phyloP scores from a whole-genome alignment of 2,329 filamentous ascomycete genomes.

The Fusarium torulosum region DNA sequence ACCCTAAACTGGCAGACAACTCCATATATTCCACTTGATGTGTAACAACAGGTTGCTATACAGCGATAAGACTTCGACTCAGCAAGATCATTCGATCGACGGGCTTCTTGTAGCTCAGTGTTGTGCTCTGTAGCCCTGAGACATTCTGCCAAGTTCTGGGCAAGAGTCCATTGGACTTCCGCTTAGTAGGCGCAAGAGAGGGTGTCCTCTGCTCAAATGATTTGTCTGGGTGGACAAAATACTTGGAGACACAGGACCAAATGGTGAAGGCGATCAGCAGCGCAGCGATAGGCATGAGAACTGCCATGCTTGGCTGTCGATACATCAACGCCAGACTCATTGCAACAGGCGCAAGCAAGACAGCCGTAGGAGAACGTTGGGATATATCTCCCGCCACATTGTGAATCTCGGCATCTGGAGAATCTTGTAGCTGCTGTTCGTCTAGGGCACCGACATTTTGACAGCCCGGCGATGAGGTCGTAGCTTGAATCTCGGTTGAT shows the following conservation, averaged over 20 bases:
- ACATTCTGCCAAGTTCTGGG: background rate
- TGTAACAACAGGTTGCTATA: slow-evolving; percentile 25
- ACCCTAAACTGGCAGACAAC: slow-evolving; percentile 1
- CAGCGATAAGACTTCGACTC: slow-evolving; percentile 24
- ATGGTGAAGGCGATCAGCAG: slow-evolving; percentile 19
- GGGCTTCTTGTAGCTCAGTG: slow-evolving; percentile 13
- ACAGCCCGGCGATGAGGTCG: background rate
- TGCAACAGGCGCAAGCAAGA: slow-evolving; percentile 5
- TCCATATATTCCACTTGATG: slow-evolving; percentile 8
- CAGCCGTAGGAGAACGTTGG: slow-evolving; percentile 11
- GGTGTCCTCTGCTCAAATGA: background rate
- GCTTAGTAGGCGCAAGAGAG: background rate
- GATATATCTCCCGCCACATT: slow-evolving; percentile 24
- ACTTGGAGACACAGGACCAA: slow-evolving; percentile 22
- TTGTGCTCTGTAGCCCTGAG: slow-evolving; percentile 9
- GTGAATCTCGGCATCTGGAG: slow-evolving; percentile 27
- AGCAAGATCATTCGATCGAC: slow-evolving; percentile 25
- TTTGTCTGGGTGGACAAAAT: background rate
- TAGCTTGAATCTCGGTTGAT: slow-evolving; percentile 1
- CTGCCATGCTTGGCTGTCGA: slow-evolving; percentile 4
- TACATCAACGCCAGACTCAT: slow-evolving; percentile 7
- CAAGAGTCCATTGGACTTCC: background rate
- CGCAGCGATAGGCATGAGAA: slow-evolving; percentile 14
- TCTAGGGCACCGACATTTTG: slow-evolving; percentile 12
- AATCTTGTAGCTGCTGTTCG: slow-evolving; percentile 10